These are phyloP conservation scores for Lophiostoma macrostomum DNA, from an alignment of 495 filamentous ascomycete species.

Conservation along the genomic window DNA sequence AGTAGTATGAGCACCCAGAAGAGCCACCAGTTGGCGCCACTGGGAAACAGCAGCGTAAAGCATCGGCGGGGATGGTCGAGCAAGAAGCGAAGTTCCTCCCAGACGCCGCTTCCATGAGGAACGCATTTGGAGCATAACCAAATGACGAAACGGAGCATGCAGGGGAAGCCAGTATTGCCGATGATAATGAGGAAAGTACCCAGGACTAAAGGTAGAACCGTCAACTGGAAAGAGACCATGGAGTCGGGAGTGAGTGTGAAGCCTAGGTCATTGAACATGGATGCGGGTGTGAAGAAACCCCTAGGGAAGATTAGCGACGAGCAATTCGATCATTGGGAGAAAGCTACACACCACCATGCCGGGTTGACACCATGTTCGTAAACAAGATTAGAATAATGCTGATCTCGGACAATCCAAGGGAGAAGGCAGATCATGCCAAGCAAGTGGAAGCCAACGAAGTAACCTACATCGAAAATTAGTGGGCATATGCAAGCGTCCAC, in stretches of 20 bases:
- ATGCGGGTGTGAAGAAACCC: conserved; percentile 79
- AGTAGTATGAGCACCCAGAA: conserved; percentile 79
- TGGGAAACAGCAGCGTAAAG: conserved; percentile 89
- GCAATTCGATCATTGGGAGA: too few relatives aligned
- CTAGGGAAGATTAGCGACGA: conserved; percentile 31
- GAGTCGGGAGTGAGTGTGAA: conserved; percentile 88
- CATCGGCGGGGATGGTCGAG: conserved; percentile 92
- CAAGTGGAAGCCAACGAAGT: conserved; percentile 72
- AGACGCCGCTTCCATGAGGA: conserved; percentile 61
- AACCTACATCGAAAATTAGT: conserved; percentile 44
- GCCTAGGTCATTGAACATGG: conserved; percentile 80
- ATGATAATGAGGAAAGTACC: conserved; percentile 81
- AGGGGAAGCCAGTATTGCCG: conserved; percentile 91
- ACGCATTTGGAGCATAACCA: conserved; percentile 65
- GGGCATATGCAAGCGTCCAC: not conserved
- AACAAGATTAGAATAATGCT: conserved; percentile 63
- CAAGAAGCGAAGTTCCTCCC: conserved; percentile 85
- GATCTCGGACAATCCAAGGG: conserved; percentile 71
- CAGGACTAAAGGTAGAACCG: conserved; percentile 69
- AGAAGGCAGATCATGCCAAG: conserved; percentile 68
- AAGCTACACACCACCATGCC: conserved; percentile 70
- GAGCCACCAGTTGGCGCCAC: conserved; percentile 91
- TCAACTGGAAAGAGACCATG: conserved; percentile 79
- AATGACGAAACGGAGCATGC: conserved; percentile 86
- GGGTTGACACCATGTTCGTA: conserved; percentile 57